A percentile compares a stretch with the other conserved stretches of the same genome.
These are phyloP conservation scores for Heliocybe sulcata DNA, from an alignment of 1,284 basidiomycete species.

Conservation along the genomic window DNA sequence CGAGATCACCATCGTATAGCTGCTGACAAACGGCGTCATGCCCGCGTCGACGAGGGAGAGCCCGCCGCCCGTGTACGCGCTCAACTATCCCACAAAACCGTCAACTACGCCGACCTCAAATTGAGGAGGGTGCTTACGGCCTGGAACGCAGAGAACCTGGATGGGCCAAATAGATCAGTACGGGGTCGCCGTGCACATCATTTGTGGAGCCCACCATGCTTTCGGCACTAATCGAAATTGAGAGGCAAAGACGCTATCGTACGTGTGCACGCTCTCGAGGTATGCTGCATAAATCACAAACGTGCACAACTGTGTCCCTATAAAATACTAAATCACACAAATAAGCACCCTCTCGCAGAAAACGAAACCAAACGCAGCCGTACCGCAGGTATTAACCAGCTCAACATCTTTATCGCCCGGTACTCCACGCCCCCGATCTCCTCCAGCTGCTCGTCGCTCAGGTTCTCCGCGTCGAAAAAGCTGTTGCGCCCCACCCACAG, in stretches of 20 bases:
- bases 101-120: too few species aligned
- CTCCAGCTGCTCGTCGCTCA: conserved; percentile 66
- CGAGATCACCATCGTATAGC: conserved; percentile 45
- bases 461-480: conserved; percentile 59
- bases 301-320: conserved; percentile 43
- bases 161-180: conserved; percentile 30
- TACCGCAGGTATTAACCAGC: conserved; percentile 39
- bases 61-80: conserved; percentile 48
- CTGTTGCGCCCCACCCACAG: conserved; percentile 61
- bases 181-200: not conserved
- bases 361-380: conserved; percentile 10
- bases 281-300: conserved; percentile 55
- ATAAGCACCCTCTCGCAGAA: not conserved
- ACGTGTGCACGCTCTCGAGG: conserved; percentile 32
- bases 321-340: conserved; percentile 32
- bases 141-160: conserved; percentile 36
- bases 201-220: conserved; percentile 30
- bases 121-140: conserved; percentile 8
- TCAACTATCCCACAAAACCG: conserved; percentile 30
- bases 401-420: conserved; percentile 48
- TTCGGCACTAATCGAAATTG: conserved; percentile 40
- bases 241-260: conserved; percentile 36
- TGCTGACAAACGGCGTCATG: conserved; percentile 47
- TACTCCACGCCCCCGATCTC: conserved; percentile 82
- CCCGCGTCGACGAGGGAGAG: conserved; percentile 47